These are phyloP conservation scores for Brassica cretica DNA, from an alignment of 345 rosid species.

Conservation along the genomic window DNA sequence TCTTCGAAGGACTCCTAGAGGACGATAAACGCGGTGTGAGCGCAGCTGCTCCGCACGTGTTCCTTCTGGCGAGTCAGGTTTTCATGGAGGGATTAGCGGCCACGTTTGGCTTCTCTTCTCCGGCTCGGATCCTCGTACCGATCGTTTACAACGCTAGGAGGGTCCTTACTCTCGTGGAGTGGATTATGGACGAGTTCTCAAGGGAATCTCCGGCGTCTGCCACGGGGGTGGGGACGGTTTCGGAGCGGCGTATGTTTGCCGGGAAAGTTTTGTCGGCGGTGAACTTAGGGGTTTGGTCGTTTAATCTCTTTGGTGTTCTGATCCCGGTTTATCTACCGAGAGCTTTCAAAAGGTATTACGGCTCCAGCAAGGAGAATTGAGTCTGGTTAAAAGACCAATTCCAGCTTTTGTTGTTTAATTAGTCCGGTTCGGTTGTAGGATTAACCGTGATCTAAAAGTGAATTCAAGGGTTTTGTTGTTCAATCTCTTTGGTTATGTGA, in stretches of 20 bases:
- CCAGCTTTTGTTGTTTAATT: neutral
- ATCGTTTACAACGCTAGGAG: slow-evolving; percentile 73
- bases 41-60: slow-evolving; percentile 83
- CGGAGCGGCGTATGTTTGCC: slow-evolving; percentile 47
- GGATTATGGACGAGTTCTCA: slow-evolving; percentile 57
- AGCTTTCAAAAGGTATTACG: slow-evolving; percentile 71
- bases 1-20: slow-evolving; percentile 68
- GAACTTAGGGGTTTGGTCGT: slow-evolving; percentile 79
- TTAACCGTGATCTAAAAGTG: neutral
- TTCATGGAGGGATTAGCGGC: slow-evolving; percentile 85
- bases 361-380: slow-evolving; percentile 36
- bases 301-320: slow-evolving; percentile 81
- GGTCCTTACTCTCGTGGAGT: slow-evolving; percentile 60
- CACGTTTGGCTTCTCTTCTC: slow-evolving; percentile 61
- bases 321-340: slow-evolving; percentile 79
- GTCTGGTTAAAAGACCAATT: slow-evolving; percentile 10
- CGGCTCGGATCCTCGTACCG: slow-evolving; percentile 74
- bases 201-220: slow-evolving; percentile 33
- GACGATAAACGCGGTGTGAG: slow-evolving; percentile 69
- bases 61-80: slow-evolving; percentile 71
- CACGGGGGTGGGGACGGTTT: slow-evolving; percentile 28
- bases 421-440: neutral
- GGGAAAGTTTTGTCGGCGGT: slow-evolving; percentile 70
- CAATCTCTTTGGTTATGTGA: neutral
- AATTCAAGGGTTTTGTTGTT: neutral